Percentiles rank a stretch among this genome's conserved stretches.
Conservation (phyloP, 108 stramenopile species). For the Stephanodiscus triporus region DNA sequence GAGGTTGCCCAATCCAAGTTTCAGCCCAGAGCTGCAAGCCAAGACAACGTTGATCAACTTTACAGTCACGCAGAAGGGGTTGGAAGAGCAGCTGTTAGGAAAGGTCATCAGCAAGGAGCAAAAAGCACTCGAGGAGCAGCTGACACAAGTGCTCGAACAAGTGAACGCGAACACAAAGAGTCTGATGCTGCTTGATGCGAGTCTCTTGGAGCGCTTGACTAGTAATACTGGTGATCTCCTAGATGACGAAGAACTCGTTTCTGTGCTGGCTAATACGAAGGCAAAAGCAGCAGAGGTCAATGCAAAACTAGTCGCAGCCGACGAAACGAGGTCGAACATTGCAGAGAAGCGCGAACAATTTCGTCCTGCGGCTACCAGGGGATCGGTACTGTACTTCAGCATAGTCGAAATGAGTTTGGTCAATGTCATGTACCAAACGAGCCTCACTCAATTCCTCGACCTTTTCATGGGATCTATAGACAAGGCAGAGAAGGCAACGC, state of each 20-base stretch:
- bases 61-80: slow-evolving; percentile 90
- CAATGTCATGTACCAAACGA: slow-evolving; percentile 94
- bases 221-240: slow-evolving; percentile 87
- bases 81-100: slow-evolving; percentile 93
- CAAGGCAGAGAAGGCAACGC: slow-evolving; percentile 78
- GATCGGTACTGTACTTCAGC: slow-evolving; percentile 89
- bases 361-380: slow-evolving; percentile 88
- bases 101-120: slow-evolving; percentile 92
- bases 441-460: slow-evolving; percentile 83
- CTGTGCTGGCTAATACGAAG: slow-evolving; percentile 90
- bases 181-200: slow-evolving; percentile 81
- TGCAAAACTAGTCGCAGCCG: slow-evolving; percentile 83
- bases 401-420: slow-evolving; percentile 90
- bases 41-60: slow-evolving; percentile 95
- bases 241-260: slow-evolving; percentile 90
- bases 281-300: slow-evolving; percentile 92
- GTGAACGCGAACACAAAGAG: slow-evolving; percentile 91
- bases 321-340: slow-evolving; percentile 85
- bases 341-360: slow-evolving; percentile 93
- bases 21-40: slow-evolving; percentile 91
- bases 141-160: slow-evolving; percentile 90
- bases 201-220: slow-evolving; percentile 82
- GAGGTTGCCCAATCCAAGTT: slow-evolving; percentile 89
- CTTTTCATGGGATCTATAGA: slow-evolving; percentile 92
- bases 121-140: slow-evolving; percentile 90